Base-by-base conservation (phyloP, 2,329 filamentous ascomycete species). In the Ophioceras dolichostomum region DNA sequence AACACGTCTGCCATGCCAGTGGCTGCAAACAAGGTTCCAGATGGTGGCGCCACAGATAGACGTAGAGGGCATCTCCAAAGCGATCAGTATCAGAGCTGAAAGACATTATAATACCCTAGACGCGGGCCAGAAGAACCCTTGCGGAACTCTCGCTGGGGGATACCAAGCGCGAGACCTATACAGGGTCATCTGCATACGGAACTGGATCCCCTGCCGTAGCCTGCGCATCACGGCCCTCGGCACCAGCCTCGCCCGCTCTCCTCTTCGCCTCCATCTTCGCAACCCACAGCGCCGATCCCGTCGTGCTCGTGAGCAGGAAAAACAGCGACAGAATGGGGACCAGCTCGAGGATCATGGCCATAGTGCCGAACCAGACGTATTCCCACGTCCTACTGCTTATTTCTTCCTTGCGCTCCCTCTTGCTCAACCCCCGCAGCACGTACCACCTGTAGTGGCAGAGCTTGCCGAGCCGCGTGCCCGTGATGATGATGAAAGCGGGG, bases 401-500 rank as follows among this genome's bases (percentile, higher is more conserved):
- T 48, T 83, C 85, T 20, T 64, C 64, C 49, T 84, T 84, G 44
- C 76, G 70, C 52, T 93, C 74, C 48, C 81, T 77, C 56, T 79
- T 86, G 29, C 72, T 72, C 45, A 93, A 67, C 0, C 79, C 83
- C 29, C 79, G 68, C 34, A 98, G 65, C 49, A 87, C 75, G 54
- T 88, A 95, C 67, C 91, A 95, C 40, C 91, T 70, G 66, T 88
- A 91, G 49, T 95, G 88, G 39, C 91, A 80, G 20, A 96, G 73
- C 22, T 89, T 91, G 1, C 91, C 89, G 5, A 86, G 76, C 19
- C 89, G 71, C 33, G 88, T 85, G 2, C 89, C 91, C 0, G 88
- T 95, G 46, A 94, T 70, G 39, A 94, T 59, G 42, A 98, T 71
- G 55, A 95, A 98, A 43, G 91, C 69, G 0, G 85, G 84, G 0